Evolutionary conservation across 1,284 basidiomycete species (phyloP), one percentile per base, ranked within the genome.

Genomic region (Takashimella tepidaria): DNA sequence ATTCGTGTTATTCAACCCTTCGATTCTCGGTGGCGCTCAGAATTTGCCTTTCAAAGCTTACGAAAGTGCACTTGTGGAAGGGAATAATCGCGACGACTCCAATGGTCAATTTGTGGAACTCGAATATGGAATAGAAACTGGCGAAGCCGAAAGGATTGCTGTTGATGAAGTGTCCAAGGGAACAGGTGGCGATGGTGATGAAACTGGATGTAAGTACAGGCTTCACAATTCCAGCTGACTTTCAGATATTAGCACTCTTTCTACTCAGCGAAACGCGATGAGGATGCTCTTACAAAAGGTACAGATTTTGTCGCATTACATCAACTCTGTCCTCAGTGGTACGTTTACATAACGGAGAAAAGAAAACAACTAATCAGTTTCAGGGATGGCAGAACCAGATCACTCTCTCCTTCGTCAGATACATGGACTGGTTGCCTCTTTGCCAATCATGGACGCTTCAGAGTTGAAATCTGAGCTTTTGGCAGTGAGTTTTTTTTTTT

Each of bases 101-200:
- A 37, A 37, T 37, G 31, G 31, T 37, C 64, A 64, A 8, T 95
- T 89, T 68, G 84, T 92, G 26, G 87, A 66, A 53, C 61, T 98
- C 82, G 77, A 85, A 80, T 72, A 69, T 53, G 69, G 65, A 51
- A 86, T 98, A n/a, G 92, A 97, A 74, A 97, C 93, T 0, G 95
- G 95, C 24, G 96, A 98, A 76, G 95, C 96, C 5, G 95, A 98
- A 71, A 84, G 96, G 25, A 97, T 98, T 59, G 96, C 96, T 1
- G 95, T 98, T 0, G 93, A 98, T 74, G 92, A 91, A 80, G 90
- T 91, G 1, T 87, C 90, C 12, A 86, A 69, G 91, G 91, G n/a
- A 88, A 60, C 21, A 52, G 55, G 58, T 31, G 70, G 72, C 5
- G 88, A 86, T 27, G 86, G 85, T 45, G 86, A 87, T 46, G 64